Base-by-base conservation (phyloP, 2,329 filamentous ascomycete species). In the Clarireedia sp. region DNA sequence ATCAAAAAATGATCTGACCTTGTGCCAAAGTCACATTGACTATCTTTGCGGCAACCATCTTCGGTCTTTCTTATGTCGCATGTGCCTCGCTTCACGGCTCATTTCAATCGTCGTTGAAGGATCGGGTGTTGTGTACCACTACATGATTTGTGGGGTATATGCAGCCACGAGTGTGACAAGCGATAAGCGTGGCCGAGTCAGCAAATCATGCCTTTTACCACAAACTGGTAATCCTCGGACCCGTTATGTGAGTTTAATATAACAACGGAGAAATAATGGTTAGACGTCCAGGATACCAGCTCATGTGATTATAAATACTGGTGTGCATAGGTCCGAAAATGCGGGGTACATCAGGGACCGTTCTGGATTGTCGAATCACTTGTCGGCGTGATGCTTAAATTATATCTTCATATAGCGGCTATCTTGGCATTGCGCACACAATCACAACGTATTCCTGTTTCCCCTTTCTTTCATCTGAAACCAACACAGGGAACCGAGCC, bases 131-230 rank as follows among this genome's bases (percentile, higher is more conserved):
- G 21, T 46, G 37, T 26, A 21, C 17, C 19, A 38, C 9, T 24
- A 10, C 24, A 14, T 38, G 26, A 46, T 52, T 46, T 45, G 19
- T 52, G 40, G 21, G 21, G 29, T 45, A 19, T 14, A 24, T 38
- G 50, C 41, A 21, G 41, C 41, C 50, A 46, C 29, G 9, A 45
- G 41, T 46, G 40, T 52, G 41, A 24, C 16, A 6, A 10, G 23
- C 8, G 24, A 16, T 19, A 37, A 38, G 16, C n/a, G 19, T 24
- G 10, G 14, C 19, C 14, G 19, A 46, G 19, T 16, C 29, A n/a
- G n/a, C 50, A 45, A 52, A 45, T 52, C 50, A 45, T 44, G 3
- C 3, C 36, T 21, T 16, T 46, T 52, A 46, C 50, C 50, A 52
- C 8, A 45, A 10, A 45, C 44, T 38, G 19, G 16, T 9, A 24